phyloP scores from a whole-genome alignment of 2,329 filamentous ascomycete genomes.

The Botrytis byssoidea region DNA sequence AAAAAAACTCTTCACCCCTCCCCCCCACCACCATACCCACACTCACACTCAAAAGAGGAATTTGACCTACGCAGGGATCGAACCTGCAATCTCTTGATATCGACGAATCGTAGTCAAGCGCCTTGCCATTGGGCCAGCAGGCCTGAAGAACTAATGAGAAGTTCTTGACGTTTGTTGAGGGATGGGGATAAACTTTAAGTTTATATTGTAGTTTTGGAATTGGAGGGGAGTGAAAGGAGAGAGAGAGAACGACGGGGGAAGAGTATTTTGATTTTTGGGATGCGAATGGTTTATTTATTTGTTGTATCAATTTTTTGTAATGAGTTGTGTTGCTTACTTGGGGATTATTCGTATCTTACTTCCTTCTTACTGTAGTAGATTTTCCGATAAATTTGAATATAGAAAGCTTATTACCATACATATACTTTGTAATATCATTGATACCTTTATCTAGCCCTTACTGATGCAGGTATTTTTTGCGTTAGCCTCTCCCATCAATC shows the following conservation, averaged over 20 bases:
- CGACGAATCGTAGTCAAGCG: conserved; percentile 46
- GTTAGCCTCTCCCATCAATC: not conserved
- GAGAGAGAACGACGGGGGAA: not conserved
- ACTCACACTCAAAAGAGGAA: not conserved
- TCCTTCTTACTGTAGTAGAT: not conserved
- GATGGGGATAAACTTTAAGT: accelerated
- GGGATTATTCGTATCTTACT: not conserved
- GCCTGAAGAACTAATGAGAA: not conserved
- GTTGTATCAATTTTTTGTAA: not conserved
- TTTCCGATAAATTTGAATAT: not conserved
- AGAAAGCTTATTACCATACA: not conserved
- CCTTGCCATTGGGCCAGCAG: conserved; percentile 48
- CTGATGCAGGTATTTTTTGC: not conserved
- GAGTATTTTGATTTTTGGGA: not conserved
- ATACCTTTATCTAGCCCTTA: not conserved
- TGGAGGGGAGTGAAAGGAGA: not conserved
- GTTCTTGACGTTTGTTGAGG: not conserved
- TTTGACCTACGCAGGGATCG: conserved; percentile 39
- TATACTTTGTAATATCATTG: not conserved
- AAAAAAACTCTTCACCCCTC: not conserved
- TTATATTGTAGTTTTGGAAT: not conserved
- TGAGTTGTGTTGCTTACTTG: not conserved
- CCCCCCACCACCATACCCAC: not conserved
- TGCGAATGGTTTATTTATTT: not conserved
- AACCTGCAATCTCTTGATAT: conserved; percentile 49